Percentiles rank a stretch among this genome's conserved stretches.
Conservation (phyloP, 2,329 filamentous ascomycete genomes). For the Xylariales sp. region DNA sequence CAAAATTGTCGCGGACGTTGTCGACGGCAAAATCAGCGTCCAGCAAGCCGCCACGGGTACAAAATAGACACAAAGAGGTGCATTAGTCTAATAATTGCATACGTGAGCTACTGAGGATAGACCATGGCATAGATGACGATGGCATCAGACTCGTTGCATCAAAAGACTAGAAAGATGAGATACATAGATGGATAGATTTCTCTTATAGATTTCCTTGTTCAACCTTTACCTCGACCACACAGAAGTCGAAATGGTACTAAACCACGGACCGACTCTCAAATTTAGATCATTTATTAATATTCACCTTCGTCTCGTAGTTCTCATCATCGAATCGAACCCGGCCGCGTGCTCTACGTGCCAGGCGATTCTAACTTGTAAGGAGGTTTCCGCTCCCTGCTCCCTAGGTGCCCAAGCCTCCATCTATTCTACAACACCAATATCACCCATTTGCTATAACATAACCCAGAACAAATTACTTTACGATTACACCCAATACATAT, state of each 20-base stretch:
- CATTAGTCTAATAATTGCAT: conserved; percentile 8
- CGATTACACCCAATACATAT: neutral
- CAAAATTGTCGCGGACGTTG: conserved; percentile 79
- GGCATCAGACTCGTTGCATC: conserved; percentile 15
- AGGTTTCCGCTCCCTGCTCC: too few relatives aligned
- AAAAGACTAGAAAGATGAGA: conserved; percentile 20
- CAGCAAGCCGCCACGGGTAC: conserved; percentile 72
- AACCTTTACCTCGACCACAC: neutral
- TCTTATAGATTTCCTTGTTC: conserved; percentile 19
- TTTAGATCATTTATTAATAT: neutral
- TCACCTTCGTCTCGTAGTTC: neutral
- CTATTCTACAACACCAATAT: too few relatives aligned
- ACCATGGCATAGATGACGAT: conserved; percentile 21
- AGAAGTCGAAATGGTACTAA: neutral
- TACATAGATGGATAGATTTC: conserved; percentile 26
- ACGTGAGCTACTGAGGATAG: conserved; percentile 15
- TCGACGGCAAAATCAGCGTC: conserved; percentile 76
- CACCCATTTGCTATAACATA: neutral
- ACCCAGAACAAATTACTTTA: neutral
- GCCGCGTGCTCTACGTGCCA: neutral
- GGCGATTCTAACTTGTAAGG: too few relatives aligned
- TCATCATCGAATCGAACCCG: neutral
- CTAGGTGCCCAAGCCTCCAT: too few relatives aligned
- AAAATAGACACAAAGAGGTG: conserved; percentile 29
- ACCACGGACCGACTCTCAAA: neutral